These are phyloP conservation scores for Coprinopsis marcescibilis DNA, from an alignment of 768 basidiomycete genomes.

Conservation along the genomic window DNA sequence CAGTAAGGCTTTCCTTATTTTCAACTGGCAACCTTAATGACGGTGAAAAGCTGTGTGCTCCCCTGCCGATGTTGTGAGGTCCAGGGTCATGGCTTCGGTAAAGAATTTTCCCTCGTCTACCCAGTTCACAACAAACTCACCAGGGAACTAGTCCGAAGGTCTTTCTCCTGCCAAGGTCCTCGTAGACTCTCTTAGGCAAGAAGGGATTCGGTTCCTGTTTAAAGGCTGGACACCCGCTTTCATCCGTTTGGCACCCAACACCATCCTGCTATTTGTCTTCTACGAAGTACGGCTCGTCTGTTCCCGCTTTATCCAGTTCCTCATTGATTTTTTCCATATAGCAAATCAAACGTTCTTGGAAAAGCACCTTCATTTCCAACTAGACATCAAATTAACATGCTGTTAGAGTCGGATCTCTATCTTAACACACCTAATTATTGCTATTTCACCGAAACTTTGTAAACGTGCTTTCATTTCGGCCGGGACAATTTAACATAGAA, in stretches of 20 bases:
- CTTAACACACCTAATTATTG: not conserved
- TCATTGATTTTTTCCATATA: slow-evolving; percentile 21
- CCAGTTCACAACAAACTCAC: slow-evolving; percentile 4
- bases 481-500: not conserved
- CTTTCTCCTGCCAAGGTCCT: slow-evolving; percentile 47
- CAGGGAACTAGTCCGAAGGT: slow-evolving; percentile 54
- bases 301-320: not conserved
- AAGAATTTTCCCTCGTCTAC: slow-evolving; percentile 4
- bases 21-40: slow-evolving; percentile 6
- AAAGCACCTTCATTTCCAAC: slow-evolving; percentile 6
- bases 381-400: not conserved
- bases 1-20: slow-evolving; percentile 38
- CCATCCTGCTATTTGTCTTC: slow-evolving; percentile 79
- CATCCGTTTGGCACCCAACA: slow-evolving; percentile 78
- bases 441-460: too few species aligned
- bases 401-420: not conserved
- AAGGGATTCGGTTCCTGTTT: slow-evolving; percentile 75
- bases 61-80: slow-evolving; percentile 71
- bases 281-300: slow-evolving; percentile 52
- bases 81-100: slow-evolving; percentile 70
- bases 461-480: slow-evolving; percentile 1
- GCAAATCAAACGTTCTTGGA: slow-evolving; percentile 73
- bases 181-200: slow-evolving; percentile 54
- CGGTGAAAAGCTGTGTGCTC: slow-evolving; percentile 59
- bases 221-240: slow-evolving; percentile 91